Conservation (phyloP, 106 monocot species). For the Dendrobium officinale region DNA sequence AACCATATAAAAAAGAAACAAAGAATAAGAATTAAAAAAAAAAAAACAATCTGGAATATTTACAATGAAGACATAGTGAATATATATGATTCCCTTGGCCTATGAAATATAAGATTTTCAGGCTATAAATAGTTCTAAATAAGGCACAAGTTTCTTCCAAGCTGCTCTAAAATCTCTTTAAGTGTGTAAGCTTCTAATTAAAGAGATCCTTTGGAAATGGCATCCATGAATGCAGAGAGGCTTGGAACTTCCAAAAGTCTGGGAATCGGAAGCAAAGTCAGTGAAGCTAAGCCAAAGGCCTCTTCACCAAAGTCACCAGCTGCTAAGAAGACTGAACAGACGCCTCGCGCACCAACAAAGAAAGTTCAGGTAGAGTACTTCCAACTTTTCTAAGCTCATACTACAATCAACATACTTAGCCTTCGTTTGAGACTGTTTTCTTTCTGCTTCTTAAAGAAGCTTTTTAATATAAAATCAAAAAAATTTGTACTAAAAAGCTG, state of each 20-base stretch:
- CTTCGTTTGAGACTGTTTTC: too few species aligned
- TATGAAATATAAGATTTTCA: background rate
- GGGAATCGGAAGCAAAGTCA: background rate
- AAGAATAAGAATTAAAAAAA: background rate
- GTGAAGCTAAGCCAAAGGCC: conserved; percentile 7
- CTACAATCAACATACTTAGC: background rate
- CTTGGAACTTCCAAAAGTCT: background rate
- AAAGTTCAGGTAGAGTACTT: background rate
- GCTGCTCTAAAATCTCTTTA: background rate
- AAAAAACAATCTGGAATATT: too few species aligned
- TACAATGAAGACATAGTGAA: background rate
- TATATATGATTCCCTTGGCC: background rate
- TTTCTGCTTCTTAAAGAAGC: too few species aligned
- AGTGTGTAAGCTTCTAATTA: background rate
- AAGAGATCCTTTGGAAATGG: background rate
- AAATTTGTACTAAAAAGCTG: too few species aligned
- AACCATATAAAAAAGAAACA: too few species aligned
- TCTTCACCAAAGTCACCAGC: conserved; percentile 4
- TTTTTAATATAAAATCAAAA: too few species aligned
- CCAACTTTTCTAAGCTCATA: too few species aligned
- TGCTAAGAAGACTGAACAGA: background rate
- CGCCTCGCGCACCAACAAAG: background rate
- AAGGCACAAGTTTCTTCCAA: background rate
- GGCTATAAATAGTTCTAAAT: background rate
- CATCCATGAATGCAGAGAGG: conserved; percentile 8